Conservation (phyloP, 148 eudicot species). For the Arctostaphylos glauca region DNA sequence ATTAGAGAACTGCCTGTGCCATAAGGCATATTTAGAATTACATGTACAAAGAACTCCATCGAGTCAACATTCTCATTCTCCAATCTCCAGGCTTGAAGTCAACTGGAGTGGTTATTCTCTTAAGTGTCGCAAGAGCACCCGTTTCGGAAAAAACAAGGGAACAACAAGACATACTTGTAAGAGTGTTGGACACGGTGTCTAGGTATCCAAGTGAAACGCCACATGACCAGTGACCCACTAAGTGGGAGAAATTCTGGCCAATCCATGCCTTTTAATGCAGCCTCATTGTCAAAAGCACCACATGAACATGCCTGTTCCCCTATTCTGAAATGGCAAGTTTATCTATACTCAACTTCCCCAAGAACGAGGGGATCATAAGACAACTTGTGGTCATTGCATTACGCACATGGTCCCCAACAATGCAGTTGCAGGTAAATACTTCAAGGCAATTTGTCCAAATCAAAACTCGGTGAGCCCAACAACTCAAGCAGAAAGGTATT, state of each 20-base stretch:
- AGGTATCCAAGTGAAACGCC: not conserved
- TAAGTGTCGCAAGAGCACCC: not conserved
- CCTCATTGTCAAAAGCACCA: not conserved
- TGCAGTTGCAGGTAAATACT: not conserved
- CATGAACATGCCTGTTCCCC: not conserved
- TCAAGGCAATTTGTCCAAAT: not conserved
- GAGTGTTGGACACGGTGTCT: not conserved
- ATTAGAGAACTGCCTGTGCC: not conserved
- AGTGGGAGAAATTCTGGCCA: not conserved
- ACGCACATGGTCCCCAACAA: slow-evolving; percentile 4
- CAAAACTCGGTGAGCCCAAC: not conserved
- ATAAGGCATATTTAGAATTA: not conserved
- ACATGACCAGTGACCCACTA: not conserved
- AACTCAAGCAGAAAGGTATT: not conserved
- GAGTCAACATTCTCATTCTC: not conserved
- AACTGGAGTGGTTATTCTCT: not conserved
- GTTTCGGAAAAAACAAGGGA: not conserved
- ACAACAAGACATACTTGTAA: not conserved
- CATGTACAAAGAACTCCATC: not conserved
- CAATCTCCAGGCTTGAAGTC: not conserved
- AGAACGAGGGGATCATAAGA: not conserved
- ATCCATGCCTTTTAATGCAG: not conserved
- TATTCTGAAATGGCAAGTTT: not conserved
- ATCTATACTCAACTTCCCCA: not conserved
- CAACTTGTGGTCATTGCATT: not conserved